phyloP scores from a whole-genome alignment of 257 asterid species.

The Rehmannia glutinosa region DNA sequence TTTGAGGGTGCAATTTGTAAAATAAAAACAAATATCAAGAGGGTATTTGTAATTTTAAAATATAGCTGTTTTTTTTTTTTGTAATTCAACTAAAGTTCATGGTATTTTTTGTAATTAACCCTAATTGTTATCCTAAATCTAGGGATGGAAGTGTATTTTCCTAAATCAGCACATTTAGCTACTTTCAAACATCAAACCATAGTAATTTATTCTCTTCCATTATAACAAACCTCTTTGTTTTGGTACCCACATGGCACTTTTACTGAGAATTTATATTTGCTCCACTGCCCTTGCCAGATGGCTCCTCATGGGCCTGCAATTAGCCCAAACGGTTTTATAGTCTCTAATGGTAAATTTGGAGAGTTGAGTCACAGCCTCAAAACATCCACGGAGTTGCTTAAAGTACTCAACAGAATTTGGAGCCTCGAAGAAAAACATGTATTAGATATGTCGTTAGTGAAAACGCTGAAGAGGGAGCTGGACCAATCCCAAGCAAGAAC shows the following conservation, averaged over 20 bases:
- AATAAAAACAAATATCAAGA: no score
- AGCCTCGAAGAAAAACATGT: constrained; percentile 82
- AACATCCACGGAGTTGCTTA: constrained; percentile 77
- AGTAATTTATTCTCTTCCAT: no score
- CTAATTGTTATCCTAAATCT: no score
- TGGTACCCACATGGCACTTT: no score
- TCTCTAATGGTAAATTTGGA: constrained; percentile 40
- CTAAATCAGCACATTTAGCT: not conserved
- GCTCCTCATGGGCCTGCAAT: constrained; percentile 35
- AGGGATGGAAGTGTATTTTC: no score
- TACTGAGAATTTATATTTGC: not conserved
- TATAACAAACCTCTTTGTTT: no score
- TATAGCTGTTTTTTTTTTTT: no score
- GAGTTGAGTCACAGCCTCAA: constrained; percentile 52
- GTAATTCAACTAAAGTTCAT: no score
- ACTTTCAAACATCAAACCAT: not conserved
- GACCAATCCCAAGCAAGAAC: constrained; percentile 40
- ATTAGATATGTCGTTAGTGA: constrained; percentile 52
- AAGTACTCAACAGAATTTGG: constrained; percentile 83
- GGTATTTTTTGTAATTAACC: no score
- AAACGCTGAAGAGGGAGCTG: constrained; percentile 57
- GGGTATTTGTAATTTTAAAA: no score
- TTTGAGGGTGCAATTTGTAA: no score
- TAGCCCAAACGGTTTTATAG: constrained; percentile 37
- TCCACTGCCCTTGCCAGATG: constrained; percentile 40